phyloP scores from a whole-genome alignment of 768 basidiomycete species.

The Tubosaeta sp. region DNA sequence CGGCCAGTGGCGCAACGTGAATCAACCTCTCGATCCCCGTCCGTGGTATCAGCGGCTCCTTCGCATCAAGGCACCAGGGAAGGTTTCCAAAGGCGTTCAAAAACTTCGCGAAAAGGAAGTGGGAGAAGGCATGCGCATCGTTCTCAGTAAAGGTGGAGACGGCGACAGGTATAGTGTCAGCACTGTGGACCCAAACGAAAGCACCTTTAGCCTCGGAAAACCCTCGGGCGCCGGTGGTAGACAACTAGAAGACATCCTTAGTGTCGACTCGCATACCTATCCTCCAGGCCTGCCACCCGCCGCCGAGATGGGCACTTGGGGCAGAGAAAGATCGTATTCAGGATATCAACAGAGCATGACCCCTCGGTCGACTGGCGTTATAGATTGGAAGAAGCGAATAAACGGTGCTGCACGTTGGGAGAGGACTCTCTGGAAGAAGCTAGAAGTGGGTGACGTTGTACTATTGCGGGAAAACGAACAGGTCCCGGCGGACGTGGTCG shows the following conservation, averaged over 20 bases:
- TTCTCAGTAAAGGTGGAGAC: conserved; percentile 46
- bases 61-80: conserved; percentile 65
- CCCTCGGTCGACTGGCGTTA: conserved; percentile 61
- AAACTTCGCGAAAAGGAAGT: conserved; percentile 82
- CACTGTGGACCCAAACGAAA: conserved; percentile 41
- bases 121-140: conserved; percentile 57
- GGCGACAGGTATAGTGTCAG: conserved; percentile 37
- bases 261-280: conserved; percentile 62
- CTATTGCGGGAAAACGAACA: conserved; percentile 91
- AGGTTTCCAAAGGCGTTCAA: conserved; percentile 78
- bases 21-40: conserved; percentile 75
- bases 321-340: conserved; percentile 37
- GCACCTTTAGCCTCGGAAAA: conserved; percentile 38
- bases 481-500: conserved; percentile 92
- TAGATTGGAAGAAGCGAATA: conserved; percentile 72
- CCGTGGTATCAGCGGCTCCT: conserved; percentile 73
- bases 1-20: conserved; percentile 86
- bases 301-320: conserved; percentile 34
- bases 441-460: conserved; percentile 96
- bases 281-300: conserved; percentile 42
- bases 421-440: conserved; percentile 96
- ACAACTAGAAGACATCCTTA: conserved; percentile 63
- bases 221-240: conserved; percentile 43
- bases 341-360: conserved; percentile 54
- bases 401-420: conserved; percentile 85